Percentiles rank a stretch among this genome's conserved stretches.
Conservation (phyloP, 805 yeast species). For the Pichia eremophila region DNA sequence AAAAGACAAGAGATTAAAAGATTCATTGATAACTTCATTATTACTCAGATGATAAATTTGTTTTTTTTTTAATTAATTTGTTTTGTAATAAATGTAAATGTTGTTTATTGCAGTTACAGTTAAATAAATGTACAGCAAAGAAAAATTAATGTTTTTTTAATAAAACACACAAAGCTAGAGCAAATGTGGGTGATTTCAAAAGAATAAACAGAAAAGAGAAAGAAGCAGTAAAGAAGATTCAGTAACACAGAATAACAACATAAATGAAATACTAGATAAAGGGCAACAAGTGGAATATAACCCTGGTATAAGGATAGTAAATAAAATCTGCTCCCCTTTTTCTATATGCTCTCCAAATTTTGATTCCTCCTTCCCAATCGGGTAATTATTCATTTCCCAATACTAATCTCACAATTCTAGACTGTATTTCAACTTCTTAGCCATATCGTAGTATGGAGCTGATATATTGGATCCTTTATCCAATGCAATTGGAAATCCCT, state of each 20-base stretch:
- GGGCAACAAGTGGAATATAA: neutral
- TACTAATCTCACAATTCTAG: neutral
- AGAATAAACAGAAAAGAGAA: neutral
- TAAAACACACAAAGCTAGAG: neutral
- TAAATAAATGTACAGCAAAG: neutral
- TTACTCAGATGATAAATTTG: neutral
- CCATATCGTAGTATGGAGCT: slow-evolving; percentile 39
- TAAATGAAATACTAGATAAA: neutral
- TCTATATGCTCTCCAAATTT: neutral
- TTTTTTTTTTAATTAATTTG: neutral
- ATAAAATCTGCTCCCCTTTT: neutral
- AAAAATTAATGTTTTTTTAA: neutral
- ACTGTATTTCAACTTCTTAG: slow-evolving; percentile 19
- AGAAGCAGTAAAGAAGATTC: no score
- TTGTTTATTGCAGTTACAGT: neutral
- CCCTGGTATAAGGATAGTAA: no score
- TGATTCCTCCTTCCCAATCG: neutral
- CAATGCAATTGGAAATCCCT: slow-evolving; percentile 55
- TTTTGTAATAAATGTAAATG: neutral
- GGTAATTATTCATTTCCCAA: neutral
- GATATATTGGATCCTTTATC: slow-evolving; percentile 30
- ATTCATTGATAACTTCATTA: neutral
- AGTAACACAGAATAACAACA: no score
- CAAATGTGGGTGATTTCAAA: neutral
- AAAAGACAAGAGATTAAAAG: neutral